phyloP scores from a whole-genome alignment of 2,329 filamentous ascomycete species.

The Moelleriella libera region DNA sequence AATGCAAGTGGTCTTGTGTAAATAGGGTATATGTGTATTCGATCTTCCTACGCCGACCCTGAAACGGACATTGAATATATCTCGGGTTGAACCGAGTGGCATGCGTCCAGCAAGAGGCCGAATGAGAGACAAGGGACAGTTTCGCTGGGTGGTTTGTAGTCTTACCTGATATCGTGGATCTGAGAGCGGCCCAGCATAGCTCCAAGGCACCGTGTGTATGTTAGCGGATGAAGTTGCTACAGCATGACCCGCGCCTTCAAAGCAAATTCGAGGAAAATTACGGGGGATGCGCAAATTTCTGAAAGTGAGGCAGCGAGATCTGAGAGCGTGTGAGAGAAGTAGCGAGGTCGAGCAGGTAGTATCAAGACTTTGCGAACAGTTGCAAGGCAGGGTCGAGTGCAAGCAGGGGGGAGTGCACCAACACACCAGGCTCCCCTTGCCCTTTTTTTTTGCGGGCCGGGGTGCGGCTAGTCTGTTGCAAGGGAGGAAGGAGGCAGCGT shows the following conservation, averaged over 20 bases:
- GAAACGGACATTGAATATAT: background rate
- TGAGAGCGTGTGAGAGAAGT: background rate
- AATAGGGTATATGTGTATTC: no score
- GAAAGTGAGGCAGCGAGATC: background rate
- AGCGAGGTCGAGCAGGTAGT: background rate
- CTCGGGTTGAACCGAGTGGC: background rate
- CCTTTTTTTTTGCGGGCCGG: background rate
- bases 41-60: background rate
- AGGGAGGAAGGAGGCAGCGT: background rate
- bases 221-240: background rate
- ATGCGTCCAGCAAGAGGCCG: no score
- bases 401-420: background rate
- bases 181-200: background rate
- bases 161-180: background rate
- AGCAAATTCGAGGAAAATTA: background rate
- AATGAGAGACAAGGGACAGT: no score
- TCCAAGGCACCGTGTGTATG: background rate
- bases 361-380: slow-evolving; percentile 2
- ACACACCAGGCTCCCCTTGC: slow-evolving; percentile 2
- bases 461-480: background rate
- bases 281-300: background rate
- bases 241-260: background rate
- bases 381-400: background rate
- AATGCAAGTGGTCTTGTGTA: slow-evolving; percentile 1
- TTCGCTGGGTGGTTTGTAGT: background rate